Base-by-base conservation (phyloP, 768 basidiomycete genomes). In the Kwoniella europaea region DNA sequence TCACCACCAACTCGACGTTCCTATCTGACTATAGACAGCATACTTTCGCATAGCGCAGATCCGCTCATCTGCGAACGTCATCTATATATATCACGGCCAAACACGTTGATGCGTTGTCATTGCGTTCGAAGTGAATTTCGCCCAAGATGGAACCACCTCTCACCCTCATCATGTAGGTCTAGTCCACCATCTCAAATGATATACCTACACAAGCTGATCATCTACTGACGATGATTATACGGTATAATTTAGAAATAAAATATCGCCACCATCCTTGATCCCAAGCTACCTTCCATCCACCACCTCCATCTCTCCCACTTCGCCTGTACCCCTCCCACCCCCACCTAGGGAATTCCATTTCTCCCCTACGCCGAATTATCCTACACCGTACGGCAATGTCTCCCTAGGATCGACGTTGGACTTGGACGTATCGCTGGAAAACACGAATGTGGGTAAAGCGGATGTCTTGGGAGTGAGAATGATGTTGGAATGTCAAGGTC, bases 401-500 rank as follows among this genome's bases (percentile, higher is more conserved):
- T 92, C 93, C 76, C 88, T 97, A 0, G 94, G 94, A 9, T 93
- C 96, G 83, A 93, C 91, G 0, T 94, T 97, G 78, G 88, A 90
- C 0, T 90, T 91, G 73, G 90, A 90, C 76, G 86, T 97, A 35
- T 91, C 90, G 69, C 86, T 95, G 68, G 92, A 92, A 79, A 94
- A 94, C 80, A 91, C 92, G 0, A n/a, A 41, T 60, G 1, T 1
- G 7, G 15, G n/a, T 9, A 20, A 35, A n/a, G 43, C 65, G 20
- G 67, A 58, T 10, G 86, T 95, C 12, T 87, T 89, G 61, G 89
- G 88, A 4, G 88, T 91, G 29, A 85, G 85, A 18, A 83, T 94
- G 68, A 88, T 87, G 74, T 87, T 94, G 44, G 94, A 97, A 82
- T 92, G 97, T 86, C 94, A 96, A 79, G 82, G 84, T 87, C 3